These are phyloP conservation scores for Neolentinus lepideus DNA, from an alignment of 1,284 basidiomycete species.

Conservation along the genomic window DNA sequence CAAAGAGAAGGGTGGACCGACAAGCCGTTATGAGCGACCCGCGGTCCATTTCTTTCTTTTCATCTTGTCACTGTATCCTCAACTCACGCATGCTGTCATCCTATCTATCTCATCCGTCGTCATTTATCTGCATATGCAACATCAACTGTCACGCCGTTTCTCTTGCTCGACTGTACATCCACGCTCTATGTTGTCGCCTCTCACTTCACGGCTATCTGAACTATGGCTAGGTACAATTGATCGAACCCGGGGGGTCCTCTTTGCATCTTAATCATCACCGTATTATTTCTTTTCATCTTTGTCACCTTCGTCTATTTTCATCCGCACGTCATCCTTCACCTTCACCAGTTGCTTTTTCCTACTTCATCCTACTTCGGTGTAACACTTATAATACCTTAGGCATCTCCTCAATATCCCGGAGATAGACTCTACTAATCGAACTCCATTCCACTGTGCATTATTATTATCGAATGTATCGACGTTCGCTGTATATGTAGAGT, in stretches of 20 bases:
- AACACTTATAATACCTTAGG: conserved; percentile 1
- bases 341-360: background rate
- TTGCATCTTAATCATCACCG: conserved; percentile 3
- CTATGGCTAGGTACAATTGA: conserved; percentile 9
- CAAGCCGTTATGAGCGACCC: conserved; percentile 7
- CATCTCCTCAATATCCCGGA: background rate
- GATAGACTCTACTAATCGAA: conserved; percentile 2
- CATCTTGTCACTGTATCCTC: conserved; percentile 1
- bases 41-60: background rate
- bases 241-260: conserved; percentile 1
- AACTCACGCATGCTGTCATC: conserved; percentile 1
- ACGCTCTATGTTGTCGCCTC: conserved; percentile 6
- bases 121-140: conserved; percentile 1
- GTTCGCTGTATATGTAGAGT: conserved; percentile 3
- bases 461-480: conserved; percentile 1
- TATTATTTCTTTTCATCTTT: conserved; percentile 16
- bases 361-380: conserved; percentile 2
- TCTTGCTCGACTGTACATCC: conserved; percentile 1
- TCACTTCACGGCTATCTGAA: conserved; percentile 15
- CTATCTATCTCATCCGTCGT: conserved; percentile 4
- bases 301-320: background rate
- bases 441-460: conserved; percentile 2
- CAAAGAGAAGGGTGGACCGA: conserved; percentile 29
- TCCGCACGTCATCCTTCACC: background rate
- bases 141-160: conserved; percentile 2